A percentile compares a stretch with the other conserved stretches of the same genome.
Evolutionary conservation across 2,329 filamentous ascomycete species (phyloP).

Genomic region (Colletotrichum lindemuthianum): DNA sequence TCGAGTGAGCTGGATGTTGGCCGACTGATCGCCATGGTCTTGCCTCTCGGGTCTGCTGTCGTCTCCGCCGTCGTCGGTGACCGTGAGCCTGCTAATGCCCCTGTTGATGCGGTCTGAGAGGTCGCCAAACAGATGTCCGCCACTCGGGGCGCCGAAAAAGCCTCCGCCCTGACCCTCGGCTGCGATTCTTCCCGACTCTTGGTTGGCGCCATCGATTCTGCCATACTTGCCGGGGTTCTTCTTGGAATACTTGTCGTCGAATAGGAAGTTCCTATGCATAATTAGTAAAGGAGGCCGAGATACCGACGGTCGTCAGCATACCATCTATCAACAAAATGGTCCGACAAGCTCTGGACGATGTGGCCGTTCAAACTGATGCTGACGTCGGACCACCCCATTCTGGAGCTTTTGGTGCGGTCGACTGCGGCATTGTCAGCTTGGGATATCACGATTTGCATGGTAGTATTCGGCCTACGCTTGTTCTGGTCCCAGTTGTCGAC

Average conservation of each 20-base stretch:
- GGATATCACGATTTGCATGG: not conserved
- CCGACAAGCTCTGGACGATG: slow-evolving; percentile 77
- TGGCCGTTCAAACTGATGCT: slow-evolving; percentile 80
- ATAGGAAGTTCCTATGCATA: slow-evolving; percentile 79
- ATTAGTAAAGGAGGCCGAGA: slow-evolving; percentile 29
- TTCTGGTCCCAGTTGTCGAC: slow-evolving; percentile 85
- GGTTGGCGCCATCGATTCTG: slow-evolving; percentile 38
- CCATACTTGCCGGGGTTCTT: slow-evolving; percentile 63
- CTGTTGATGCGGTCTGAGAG: slow-evolving; percentile 55
- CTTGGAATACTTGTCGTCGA: slow-evolving; percentile 77
- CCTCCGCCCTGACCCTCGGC: slow-evolving; percentile 32
- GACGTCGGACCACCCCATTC: slow-evolving; percentile 95
- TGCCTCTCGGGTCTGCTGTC: slow-evolving; percentile 32
- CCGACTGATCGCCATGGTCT: slow-evolving; percentile 39
- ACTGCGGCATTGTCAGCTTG: slow-evolving; percentile 53
- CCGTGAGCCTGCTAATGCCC: slow-evolving; percentile 51
- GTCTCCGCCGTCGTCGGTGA: slow-evolving; percentile 44
- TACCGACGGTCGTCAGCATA: slow-evolving; percentile 37
- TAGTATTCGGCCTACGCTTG: slow-evolving; percentile 62
- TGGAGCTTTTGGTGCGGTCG: slow-evolving; percentile 78
- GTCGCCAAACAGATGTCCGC: slow-evolving; percentile 52
- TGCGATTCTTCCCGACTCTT: slow-evolving; percentile 28
- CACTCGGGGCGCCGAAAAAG: slow-evolving; percentile 31
- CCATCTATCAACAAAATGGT: slow-evolving; percentile 88
- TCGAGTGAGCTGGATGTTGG: slow-evolving; percentile 61